A percentile compares a stretch with the other conserved stretches of the same genome.
Evolutionary conservation across 495 filamentous ascomycete species (phyloP).

Genomic region (Xylaria acuta): DNA sequence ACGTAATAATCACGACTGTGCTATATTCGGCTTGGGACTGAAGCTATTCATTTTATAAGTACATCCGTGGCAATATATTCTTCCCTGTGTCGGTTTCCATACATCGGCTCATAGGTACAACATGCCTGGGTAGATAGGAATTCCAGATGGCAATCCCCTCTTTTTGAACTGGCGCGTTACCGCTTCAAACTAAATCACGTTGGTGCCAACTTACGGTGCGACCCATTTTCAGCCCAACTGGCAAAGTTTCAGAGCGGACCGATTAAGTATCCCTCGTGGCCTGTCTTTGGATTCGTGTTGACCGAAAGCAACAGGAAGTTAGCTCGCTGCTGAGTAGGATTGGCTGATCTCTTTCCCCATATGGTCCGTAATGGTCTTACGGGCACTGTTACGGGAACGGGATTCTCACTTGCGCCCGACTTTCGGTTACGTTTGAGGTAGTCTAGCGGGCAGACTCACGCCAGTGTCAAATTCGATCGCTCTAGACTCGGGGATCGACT

Average conservation of each 20-base stretch:
- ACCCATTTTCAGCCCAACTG: neutral
- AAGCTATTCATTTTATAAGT: neutral
- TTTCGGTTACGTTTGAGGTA: neutral
- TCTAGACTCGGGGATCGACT: constrained; percentile 41
- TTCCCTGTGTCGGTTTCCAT: neutral
- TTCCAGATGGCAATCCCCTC: too few relatives aligned
- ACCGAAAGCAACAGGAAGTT: neutral
- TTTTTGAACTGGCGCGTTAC: too few relatives aligned
- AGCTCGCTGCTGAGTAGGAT: neutral
- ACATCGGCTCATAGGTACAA: neutral
- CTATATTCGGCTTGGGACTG: neutral
- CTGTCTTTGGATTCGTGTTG: constrained; percentile 10
- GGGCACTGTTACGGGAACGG: neutral
- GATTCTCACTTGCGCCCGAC: constrained; percentile 7
- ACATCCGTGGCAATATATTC: neutral
- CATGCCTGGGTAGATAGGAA: too few relatives aligned
- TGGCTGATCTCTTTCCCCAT: constrained; percentile 22
- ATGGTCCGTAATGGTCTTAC: neutral
- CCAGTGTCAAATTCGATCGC: constrained; percentile 37
- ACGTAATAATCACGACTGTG: neutral
- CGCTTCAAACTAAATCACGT: neutral
- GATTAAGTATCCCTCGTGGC: neutral
- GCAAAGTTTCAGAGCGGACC: neutral
- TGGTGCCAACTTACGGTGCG: neutral
- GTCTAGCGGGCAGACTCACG: constrained; percentile 27